Evolutionary conservation across 164 flowering plant genomes (phyloP).

Genomic region (Nymphaea thermarum): DNA sequence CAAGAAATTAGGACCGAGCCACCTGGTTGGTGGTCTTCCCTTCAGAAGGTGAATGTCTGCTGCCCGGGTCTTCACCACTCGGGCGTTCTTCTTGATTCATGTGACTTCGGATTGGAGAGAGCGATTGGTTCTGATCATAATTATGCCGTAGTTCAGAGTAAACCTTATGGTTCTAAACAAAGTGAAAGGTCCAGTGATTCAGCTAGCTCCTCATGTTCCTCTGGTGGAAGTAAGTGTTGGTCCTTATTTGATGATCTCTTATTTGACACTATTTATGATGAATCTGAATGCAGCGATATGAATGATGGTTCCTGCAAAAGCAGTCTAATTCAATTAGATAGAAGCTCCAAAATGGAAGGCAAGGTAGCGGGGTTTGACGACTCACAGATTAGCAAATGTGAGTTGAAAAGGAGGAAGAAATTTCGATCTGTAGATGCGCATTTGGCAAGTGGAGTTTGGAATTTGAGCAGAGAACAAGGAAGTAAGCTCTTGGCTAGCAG

Average conservation of each 20-base stretch:
- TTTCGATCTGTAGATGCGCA: conserved; percentile 38
- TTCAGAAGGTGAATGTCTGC: conserved; percentile 78
- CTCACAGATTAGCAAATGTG: conserved; percentile 9
- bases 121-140: conserved; percentile 71
- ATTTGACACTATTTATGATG: conserved; percentile 49
- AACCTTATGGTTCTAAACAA: not conserved
- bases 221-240: conserved; percentile 34
- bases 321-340: no score
- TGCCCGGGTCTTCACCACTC: conserved; percentile 87
- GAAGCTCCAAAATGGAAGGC: not conserved
- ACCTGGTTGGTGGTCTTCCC: conserved; percentile 59
- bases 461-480: conserved; percentile 83
- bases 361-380: conserved; percentile 1
- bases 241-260: conserved; percentile 77
- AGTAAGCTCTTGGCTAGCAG: conserved; percentile 81
- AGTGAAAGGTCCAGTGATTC: not conserved
- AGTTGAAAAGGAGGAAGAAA: conserved; percentile 24
- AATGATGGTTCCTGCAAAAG: not conserved
- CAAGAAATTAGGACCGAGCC: conserved; percentile 10
- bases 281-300: conserved; percentile 23
- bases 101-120: conserved; percentile 86
- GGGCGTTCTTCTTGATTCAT: conserved; percentile 74
- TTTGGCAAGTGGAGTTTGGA: conserved; percentile 66
- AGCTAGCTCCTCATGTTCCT: not conserved
- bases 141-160: conserved; percentile 9